phyloP scores from a whole-genome alignment of 2,329 filamentous ascomycete species.

The Aspergillus calidoustus region DNA sequence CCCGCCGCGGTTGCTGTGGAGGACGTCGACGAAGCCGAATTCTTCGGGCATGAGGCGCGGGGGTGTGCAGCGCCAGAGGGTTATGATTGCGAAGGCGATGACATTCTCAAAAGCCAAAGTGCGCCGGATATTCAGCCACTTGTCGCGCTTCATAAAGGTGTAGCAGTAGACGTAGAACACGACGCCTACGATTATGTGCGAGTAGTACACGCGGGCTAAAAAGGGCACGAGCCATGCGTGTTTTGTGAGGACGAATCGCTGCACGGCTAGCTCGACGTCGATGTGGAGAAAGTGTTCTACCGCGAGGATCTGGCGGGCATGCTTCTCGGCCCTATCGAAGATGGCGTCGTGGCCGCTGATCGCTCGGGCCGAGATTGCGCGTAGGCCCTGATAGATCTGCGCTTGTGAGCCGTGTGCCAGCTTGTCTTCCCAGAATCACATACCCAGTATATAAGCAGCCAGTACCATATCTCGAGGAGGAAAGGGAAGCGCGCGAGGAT shows the following conservation, averaged over 20 bases:
- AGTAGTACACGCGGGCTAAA: conserved; percentile 52
- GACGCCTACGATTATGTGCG: conserved; percentile 52
- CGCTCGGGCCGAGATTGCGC: conserved; percentile 48
- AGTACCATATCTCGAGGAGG: conserved; percentile 40
- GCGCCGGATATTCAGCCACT: conserved; percentile 51
- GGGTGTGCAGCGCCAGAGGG: conserved; percentile 54
- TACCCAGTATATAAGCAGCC: conserved; percentile 40
- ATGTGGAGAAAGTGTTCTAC: conserved; percentile 46
- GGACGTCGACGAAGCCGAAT: conserved; percentile 52
- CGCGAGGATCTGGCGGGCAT: conserved; percentile 48
- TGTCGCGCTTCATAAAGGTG: conserved; percentile 47
- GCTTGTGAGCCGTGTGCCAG: background rate
- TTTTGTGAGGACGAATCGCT: conserved; percentile 45
- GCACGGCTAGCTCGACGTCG: conserved; percentile 47
- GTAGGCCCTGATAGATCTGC: conserved; percentile 50
- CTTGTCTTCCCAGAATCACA: background rate
- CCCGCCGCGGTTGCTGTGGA: conserved; percentile 38
- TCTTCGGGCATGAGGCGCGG: conserved; percentile 53
- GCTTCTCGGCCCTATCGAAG: conserved; percentile 44
- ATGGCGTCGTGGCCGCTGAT: conserved; percentile 47
- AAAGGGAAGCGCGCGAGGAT: conserved; percentile 35
- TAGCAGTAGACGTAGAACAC: conserved; percentile 56
- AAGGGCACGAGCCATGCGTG: conserved; percentile 44
- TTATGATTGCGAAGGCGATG: conserved; percentile 55
- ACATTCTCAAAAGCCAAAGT: conserved; percentile 55